A percentile compares a stretch with the other conserved stretches of the same genome.
Conservation (phyloP, 1,284 basidiomycete species). For the Austroboletus novae-zelandiae region DNA sequence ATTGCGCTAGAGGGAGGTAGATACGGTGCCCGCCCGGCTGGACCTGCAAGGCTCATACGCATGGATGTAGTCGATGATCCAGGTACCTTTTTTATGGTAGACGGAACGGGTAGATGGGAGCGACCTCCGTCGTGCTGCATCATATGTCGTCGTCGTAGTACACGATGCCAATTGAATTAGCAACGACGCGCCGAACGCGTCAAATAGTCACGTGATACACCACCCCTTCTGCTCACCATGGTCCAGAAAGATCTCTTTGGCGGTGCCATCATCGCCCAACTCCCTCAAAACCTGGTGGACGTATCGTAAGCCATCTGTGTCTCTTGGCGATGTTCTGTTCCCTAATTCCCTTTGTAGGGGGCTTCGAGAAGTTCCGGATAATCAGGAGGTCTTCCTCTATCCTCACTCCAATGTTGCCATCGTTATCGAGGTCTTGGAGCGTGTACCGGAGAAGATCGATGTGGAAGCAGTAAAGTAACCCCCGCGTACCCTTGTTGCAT, state of each 20-base stretch:
- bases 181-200: neutral
- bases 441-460: constrained; percentile 58
- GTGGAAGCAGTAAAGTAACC: constrained; percentile 63
- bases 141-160: constrained; percentile 38
- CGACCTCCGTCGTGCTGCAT: constrained; percentile 56
- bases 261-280: constrained; percentile 73
- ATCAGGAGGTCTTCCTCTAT: constrained; percentile 91
- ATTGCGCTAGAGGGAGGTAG: constrained; percentile 40
- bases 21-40: constrained; percentile 57
- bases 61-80: constrained; percentile 26
- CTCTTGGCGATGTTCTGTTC: neutral
- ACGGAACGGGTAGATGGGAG: constrained; percentile 56
- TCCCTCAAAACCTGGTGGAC: constrained; percentile 70
- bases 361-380: constrained; percentile 93
- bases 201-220: constrained; percentile 19
- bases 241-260: constrained; percentile 50
- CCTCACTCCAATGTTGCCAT: constrained; percentile 66
- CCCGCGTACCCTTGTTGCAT: neutral
- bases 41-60: constrained; percentile 70
- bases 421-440: constrained; percentile 84
- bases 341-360: constrained; percentile 47
- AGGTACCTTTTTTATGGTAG: constrained; percentile 62
- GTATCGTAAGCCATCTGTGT: constrained; percentile 68
- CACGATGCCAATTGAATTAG: neutral
- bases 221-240: constrained; percentile 7